These are phyloP conservation scores for Phyllosticta citriasiana DNA, from an alignment of 2,329 filamentous ascomycete species.

Conservation along the genomic window DNA sequence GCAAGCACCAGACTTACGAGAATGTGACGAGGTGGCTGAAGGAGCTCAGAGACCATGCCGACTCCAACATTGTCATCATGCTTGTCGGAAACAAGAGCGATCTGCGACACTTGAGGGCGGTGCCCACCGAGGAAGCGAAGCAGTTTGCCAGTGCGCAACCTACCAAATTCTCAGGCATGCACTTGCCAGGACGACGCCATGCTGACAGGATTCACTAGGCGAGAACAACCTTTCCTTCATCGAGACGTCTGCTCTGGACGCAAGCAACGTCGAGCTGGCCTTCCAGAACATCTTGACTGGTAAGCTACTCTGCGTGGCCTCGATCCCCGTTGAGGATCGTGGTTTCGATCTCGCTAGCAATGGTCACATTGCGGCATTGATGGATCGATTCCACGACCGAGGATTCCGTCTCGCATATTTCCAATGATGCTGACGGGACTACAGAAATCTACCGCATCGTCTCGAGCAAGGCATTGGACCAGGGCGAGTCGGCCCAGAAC, in stretches of 20 bases:
- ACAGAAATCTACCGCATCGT: slow-evolving; percentile 99
- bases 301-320: slow-evolving; percentile 36
- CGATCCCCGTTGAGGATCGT: not conserved
- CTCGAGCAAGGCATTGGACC: slow-evolving; percentile 92
- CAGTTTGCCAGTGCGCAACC: slow-evolving; percentile 74
- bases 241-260: slow-evolving; percentile 96
- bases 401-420: not conserved
- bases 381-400: not conserved
- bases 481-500: slow-evolving; percentile 70
- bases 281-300: slow-evolving; percentile 99
- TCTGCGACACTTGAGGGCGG: slow-evolving; percentile 94
- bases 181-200: not conserved
- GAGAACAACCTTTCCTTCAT: slow-evolving; percentile 99
- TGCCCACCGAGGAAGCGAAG: slow-evolving; percentile 96
- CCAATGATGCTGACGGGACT: not conserved
- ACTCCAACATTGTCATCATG: slow-evolving; percentile 99
- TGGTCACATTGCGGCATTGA: too few relatives aligned
- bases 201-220: slow-evolving; percentile 43
- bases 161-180: not conserved
- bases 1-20: slow-evolving; percentile 98
- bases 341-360: not conserved
- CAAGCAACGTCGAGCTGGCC: slow-evolving; percentile 96
- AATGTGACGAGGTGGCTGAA: slow-evolving; percentile 99
- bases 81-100: slow-evolving; percentile 99
- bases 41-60: slow-evolving; percentile 93